These are phyloP conservation scores for Corniculantispora saksenae DNA, from an alignment of 2,329 filamentous ascomycete species.

Conservation along the genomic window DNA sequence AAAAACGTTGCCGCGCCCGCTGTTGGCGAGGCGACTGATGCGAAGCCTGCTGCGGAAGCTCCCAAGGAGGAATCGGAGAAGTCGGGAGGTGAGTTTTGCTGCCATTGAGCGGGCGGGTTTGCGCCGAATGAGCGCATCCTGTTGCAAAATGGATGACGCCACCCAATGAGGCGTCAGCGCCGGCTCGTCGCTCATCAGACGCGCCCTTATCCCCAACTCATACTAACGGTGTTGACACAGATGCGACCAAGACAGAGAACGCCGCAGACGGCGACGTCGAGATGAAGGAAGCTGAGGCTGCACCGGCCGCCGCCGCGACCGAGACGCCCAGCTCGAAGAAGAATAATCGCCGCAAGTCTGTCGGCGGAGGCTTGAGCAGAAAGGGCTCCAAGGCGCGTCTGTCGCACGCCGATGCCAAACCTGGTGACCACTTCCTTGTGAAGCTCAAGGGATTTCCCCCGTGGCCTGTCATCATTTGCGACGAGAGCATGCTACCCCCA, in stretches of 20 bases:
- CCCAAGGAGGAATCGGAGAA: constrained; percentile 32
- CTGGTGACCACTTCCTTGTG: constrained; percentile 89
- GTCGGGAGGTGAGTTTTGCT: constrained; percentile 33
- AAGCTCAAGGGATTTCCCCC: constrained; percentile 92
- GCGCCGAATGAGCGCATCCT: neutral
- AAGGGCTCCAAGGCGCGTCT: constrained; percentile 78
- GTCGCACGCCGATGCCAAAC: constrained; percentile 75
- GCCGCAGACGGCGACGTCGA: constrained; percentile 54
- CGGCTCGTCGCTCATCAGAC: constrained; percentile 4
- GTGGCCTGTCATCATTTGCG: constrained; percentile 92
- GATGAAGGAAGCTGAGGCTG: constrained; percentile 43
- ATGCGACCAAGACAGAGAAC: constrained; percentile 28
- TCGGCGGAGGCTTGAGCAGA: constrained; percentile 70
- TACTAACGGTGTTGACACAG: constrained; percentile 7
- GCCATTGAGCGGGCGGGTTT: neutral
- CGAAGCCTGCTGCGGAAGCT: constrained; percentile 28
- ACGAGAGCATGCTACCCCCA: constrained; percentile 89
- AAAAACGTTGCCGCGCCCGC: constrained; percentile 30
- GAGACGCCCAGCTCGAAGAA: constrained; percentile 42
- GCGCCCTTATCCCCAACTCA: neutral
- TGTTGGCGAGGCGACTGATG: constrained; percentile 24
- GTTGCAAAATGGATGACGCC: neutral
- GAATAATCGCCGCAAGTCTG: constrained; percentile 71
- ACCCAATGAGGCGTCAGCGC: neutral
- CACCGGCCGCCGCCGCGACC: constrained; percentile 32